Base-by-base conservation (phyloP, 768 basidiomycete genomes). In the Pleurotus sapidus region DNA sequence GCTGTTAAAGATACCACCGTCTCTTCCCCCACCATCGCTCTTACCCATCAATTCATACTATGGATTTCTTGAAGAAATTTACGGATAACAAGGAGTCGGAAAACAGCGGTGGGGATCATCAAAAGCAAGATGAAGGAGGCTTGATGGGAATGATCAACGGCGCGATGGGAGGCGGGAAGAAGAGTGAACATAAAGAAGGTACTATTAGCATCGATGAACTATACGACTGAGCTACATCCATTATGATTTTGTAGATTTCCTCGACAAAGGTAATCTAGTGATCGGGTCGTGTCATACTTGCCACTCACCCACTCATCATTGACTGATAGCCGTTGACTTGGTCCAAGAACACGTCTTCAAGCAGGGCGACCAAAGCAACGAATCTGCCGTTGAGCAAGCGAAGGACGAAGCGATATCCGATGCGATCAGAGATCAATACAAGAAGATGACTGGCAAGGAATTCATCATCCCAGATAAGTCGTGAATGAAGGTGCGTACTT, bases 311-410 rank as follows among this genome's bases (percentile, higher is more conserved):
- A 25, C 23, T 8, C 9, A 17, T 9, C 30, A 17, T 48, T 24
- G 37, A 24, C 45, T 27, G 54, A n/a, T 57, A 75, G 75, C 70
- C 15, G 71, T 78, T 50, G 75, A 77, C 59, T 70, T 71, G 38
- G 69, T 77, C 15, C 76, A 78, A 59, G 72, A 77, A 61, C 74
- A 76, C 61, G 64, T 76, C 27, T 60, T 78, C 34, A 65, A 68
- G 34, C 56, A 70, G 53, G 75, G 75, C 11, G 60, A 64, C 40
- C 77, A 78, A 64, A 63, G 66, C 17, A 64, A 77, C 59, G 77
- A 78, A 61, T 64, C 67, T 17, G 72, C 70, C 3, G 20, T 72
- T 27, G 76, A 77, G 63, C 74, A 77, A 64, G 55, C 67, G 60
- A 78, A 77, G 58, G 76, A 77, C 61, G 68, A 72, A 55, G 66